phyloP scores from a whole-genome alignment of 2,329 filamentous ascomycete species.

The Botryosphaeria agaves region DNA sequence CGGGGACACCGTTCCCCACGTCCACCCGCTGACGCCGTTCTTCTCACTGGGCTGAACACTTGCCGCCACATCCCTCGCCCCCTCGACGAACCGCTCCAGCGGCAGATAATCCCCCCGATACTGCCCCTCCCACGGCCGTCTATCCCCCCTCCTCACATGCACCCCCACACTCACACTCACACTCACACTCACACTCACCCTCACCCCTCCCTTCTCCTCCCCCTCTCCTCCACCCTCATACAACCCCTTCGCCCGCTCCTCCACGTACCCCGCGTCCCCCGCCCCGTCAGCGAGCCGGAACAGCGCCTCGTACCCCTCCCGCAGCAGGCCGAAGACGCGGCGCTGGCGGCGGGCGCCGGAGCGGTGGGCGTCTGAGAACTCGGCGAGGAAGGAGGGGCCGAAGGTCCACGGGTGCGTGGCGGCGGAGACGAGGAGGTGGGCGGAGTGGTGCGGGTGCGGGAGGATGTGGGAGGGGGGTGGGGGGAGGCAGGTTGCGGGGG shows the following conservation, averaged over 20 bases:
- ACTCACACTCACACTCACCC: conserved; percentile 24
- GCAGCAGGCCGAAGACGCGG: conserved; percentile 50
- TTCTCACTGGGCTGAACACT: conserved; percentile 11
- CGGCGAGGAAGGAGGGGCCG: conserved; percentile 37
- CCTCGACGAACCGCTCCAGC: conserved; percentile 46
- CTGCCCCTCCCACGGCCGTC: conserved; percentile 59
- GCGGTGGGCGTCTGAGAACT: conserved; percentile 32
- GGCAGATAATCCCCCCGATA: conserved; percentile 67
- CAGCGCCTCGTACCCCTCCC: conserved; percentile 53
- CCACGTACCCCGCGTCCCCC: conserved; percentile 49
- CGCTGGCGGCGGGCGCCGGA: conserved; percentile 35
- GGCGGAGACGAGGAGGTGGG: conserved; percentile 56
- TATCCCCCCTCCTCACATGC: conserved; percentile 67
- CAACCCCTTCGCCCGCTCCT: conserved; percentile 39
- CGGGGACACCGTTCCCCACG: too few species aligned
- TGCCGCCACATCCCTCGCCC: conserved; percentile 38
- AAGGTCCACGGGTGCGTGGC: conserved; percentile 50
- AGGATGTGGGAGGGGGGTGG: conserved; percentile 61
- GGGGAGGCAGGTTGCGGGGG: conserved; percentile 46
- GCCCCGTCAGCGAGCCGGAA: conserved; percentile 52
- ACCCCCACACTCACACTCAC: conserved; percentile 47
- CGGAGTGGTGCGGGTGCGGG: conserved; percentile 60
- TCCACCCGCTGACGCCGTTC: background rate
- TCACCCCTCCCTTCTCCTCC: conserved; percentile 39
- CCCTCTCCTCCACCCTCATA: conserved; percentile 26